phyloP scores from a whole-genome alignment of 148 eudicot species.

The Pharnaceum exiguum region DNA sequence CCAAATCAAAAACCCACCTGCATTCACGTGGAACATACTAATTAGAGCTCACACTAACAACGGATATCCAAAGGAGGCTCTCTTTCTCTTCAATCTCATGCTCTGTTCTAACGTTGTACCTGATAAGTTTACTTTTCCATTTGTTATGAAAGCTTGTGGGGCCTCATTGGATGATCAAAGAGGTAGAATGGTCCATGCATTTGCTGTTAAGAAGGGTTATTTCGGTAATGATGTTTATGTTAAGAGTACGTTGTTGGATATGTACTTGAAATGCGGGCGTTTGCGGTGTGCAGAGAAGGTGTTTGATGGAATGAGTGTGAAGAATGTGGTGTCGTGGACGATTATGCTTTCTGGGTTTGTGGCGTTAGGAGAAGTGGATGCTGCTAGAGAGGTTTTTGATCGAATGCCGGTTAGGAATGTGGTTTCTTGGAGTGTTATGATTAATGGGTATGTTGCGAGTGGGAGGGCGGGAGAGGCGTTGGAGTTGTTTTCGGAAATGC shows the following conservation, averaged over 20 bases:
- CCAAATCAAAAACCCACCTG: conserved; percentile 29
- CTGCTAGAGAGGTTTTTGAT: conserved; percentile 40
- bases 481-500: conserved; percentile 50
- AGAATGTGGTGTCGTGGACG: conserved; percentile 66
- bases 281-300: conserved; percentile 36
- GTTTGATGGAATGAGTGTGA: conserved; percentile 58
- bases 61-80: conserved; percentile 23
- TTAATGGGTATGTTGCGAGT: conserved; percentile 44
- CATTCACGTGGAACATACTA: conserved; percentile 52
- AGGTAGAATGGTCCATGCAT: conserved; percentile 48
- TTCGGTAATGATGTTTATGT: conserved; percentile 36
- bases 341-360: conserved; percentile 58
- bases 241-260: conserved; percentile 48
- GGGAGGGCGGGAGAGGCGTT: conserved; percentile 40
- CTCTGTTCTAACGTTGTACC: conserved; percentile 32
- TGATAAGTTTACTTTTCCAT: conserved; percentile 67
- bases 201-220: conserved; percentile 49
- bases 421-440: conserved; percentile 66
- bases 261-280: conserved; percentile 47
- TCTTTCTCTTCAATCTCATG: conserved; percentile 43
- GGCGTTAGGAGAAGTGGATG: conserved; percentile 34
- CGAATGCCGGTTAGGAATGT: conserved; percentile 56
- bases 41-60: conserved; percentile 38
- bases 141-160: conserved; percentile 51
- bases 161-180: conserved; percentile 18